Base-by-base conservation (phyloP, 2,329 filamentous ascomycete genomes). In the Penicillium sp. region DNA sequence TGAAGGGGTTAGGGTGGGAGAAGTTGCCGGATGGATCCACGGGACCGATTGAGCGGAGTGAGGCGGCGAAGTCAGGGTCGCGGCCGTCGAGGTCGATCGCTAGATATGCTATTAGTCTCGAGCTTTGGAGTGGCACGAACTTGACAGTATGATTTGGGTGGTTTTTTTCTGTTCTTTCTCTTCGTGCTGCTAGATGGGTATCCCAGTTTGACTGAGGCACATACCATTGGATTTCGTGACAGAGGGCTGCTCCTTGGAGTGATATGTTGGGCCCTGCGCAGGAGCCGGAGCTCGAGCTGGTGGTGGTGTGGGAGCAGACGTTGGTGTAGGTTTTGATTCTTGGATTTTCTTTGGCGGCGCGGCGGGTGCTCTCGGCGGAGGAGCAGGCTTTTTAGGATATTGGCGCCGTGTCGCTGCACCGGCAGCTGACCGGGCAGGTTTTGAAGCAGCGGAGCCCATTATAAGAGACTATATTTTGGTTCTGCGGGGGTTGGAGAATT, bases 11-110 rank as follows among this genome's bases (percentile, higher is more conserved):
- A 41, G 81, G 79, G 33, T 79, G 75, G 11, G 83, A 86, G 60
- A 80, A 76, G 26, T 83, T 84, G 3, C 83, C 83, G 57, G 80
- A 81, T 29, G 83, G 83, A 53, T 80, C 80, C 8, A 86, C 84
- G 53, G 83, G 80, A 55, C 84, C 85, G 56, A 87, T 76, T 46
- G 75, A 77, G 65, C 87, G 89, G 60, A 98, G 90, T 62, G 92
- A 96, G 70, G 86, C 88, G 80, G 93, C 90, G 84, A 82, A 93
- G 68, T 82, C 78, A 1, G 84, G 84, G 68, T 87, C 85, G 57
- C 80, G 81, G 55, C 79, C 84, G 67, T 88, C 85, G 66, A 84
- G 78, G 63, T 86, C 82, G 60, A 87, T 81, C 49, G 80, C 82
- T 83, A 53, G 46, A 48, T 22, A 26, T 21, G 21, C 3, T 8